Evolutionary conservation across 2,329 filamentous ascomycete genomes (phyloP).

Genomic region (Acrocalymma vagum): DNA sequence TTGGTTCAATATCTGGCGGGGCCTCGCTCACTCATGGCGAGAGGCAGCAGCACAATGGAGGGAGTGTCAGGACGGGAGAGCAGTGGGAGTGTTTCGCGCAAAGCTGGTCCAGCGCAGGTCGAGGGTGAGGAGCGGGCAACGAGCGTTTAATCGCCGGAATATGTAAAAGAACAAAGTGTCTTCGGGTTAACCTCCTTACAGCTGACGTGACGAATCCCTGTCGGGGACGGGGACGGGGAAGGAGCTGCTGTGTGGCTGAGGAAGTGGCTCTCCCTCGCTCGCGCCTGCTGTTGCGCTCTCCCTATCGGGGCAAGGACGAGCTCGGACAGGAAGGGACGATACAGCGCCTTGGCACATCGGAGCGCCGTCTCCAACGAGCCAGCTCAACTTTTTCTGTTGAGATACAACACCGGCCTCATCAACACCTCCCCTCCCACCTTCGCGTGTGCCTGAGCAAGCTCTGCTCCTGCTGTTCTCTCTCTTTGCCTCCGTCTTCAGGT

Average conservation of each 20-base stretch:
- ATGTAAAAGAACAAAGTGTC: slow-evolving; percentile 39
- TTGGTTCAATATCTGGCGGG: slow-evolving; percentile 28
- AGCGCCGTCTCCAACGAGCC: slow-evolving; percentile 29
- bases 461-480: slow-evolving; percentile 21
- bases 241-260: slow-evolving; percentile 13
- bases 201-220: slow-evolving; percentile 28
- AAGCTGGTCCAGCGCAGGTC: slow-evolving; percentile 10
- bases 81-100: slow-evolving; percentile 10
- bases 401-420: slow-evolving; percentile 30
- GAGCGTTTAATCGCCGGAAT: background rate
- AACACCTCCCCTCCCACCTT: slow-evolving; percentile 20
- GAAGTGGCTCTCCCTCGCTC: slow-evolving; percentile 3
- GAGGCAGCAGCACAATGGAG: slow-evolving; percentile 15
- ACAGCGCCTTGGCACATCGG: slow-evolving; percentile 1
- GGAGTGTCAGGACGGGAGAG: no score
- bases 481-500: slow-evolving; percentile 29
- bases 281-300: slow-evolving; percentile 13
- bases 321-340: background rate
- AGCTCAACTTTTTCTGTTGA: slow-evolving; percentile 42
- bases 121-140: background rate
- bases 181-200: slow-evolving; percentile 36
- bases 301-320: slow-evolving; percentile 13
- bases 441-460: slow-evolving; percentile 26
- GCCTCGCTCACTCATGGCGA: slow-evolving; percentile 33
- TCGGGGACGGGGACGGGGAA: slow-evolving; percentile 12